phyloP scores from a whole-genome alignment of 371 early-diverging fungal species.

The Nosema muscidifuracis region DNA sequence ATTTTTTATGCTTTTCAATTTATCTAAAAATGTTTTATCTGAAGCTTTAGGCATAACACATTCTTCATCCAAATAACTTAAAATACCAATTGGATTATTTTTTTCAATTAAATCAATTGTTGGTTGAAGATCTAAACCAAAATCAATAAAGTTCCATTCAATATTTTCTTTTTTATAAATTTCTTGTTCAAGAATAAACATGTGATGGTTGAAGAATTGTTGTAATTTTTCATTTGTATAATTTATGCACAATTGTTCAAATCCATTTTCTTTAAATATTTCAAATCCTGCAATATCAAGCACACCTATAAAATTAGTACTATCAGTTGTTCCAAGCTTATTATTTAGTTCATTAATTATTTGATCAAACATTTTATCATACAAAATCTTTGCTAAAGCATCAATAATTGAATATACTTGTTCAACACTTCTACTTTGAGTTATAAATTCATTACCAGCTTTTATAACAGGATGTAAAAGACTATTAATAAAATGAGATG shows the following conservation, averaged over 20 bases:
- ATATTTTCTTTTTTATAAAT: slow-evolving; percentile 91
- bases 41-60: slow-evolving; percentile 94
- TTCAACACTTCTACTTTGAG: slow-evolving; percentile 72
- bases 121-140: slow-evolving; percentile 93
- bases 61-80: slow-evolving; percentile 95
- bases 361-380: slow-evolving; percentile 87
- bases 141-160: slow-evolving; percentile 96
- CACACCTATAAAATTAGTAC: slow-evolving; percentile 82
- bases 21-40: slow-evolving; percentile 86
- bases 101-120: slow-evolving; percentile 95
- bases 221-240: slow-evolving; percentile 98
- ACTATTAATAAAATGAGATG: slow-evolving; percentile 73
- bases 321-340: slow-evolving; percentile 68
- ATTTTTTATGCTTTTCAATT: slow-evolving; percentile 65
- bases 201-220: slow-evolving; percentile 99
- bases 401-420: slow-evolving; percentile 83
- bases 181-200: slow-evolving; percentile 97
- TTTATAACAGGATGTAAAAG: slow-evolving; percentile 79
- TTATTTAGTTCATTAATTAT: slow-evolving; percentile 79
- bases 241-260: slow-evolving; percentile 98
- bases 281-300: slow-evolving; percentile 99
- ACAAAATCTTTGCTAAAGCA: slow-evolving; percentile 82
- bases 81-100: slow-evolving; percentile 85
- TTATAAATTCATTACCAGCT: slow-evolving; percentile 91
- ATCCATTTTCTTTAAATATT: slow-evolving; percentile 88